Evolutionary conservation across 2,329 filamentous ascomycete species (phyloP), one percentile per base, ranked within the genome.

Genomic region (Sporothrix schenckii): DNA sequence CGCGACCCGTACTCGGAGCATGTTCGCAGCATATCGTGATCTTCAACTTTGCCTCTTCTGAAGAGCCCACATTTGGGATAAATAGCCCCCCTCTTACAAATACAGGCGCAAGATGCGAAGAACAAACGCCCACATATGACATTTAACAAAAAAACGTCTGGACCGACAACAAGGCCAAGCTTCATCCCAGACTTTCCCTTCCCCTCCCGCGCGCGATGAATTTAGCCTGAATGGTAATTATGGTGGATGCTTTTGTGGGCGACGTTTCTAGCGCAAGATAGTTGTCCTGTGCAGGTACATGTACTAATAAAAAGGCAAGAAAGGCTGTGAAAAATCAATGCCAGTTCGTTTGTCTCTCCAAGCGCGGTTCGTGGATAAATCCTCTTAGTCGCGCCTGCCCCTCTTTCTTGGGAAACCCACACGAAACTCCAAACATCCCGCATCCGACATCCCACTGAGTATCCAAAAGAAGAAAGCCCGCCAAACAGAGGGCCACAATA

Each of bases 381-480:
- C 47, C 11, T 16, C 14, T 65, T 49, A 30, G 39, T 47, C 52
- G 24, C 11, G 41, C 11, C 52, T 54, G 30, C 58, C 58, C 58
- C 30, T 39, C 39, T 47, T 44, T 44, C n/a, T 21, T 54, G 21
- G 52, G 13, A 30, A 21, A 21, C 53, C 53, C 53, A 56, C 34
- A 34, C 34, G 9, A 34, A 7, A 34, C 34, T 7, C 34, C 34
- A 34, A 34, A 34, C 34, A 34, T 34, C 34, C 34, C 34, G 34
- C 34, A 6, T 34, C 34, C 34, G 34, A 34, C 53, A 14, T 56
- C 53, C 53, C 53, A 56, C 34, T n/a, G 19, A 61, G 13, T 21
- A 19, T 47, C 67, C 44, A 1, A 66, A 56, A 65, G 52, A 11
- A 69, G 67, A 71, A 70, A 70, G 65, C 68, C 70, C 67, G 63